A percentile compares a stretch with the other conserved stretches of the same genome.
These are phyloP conservation scores for Diplodia intermedia DNA, from an alignment of 2,329 filamentous ascomycete genomes.

Conservation along the genomic window DNA sequence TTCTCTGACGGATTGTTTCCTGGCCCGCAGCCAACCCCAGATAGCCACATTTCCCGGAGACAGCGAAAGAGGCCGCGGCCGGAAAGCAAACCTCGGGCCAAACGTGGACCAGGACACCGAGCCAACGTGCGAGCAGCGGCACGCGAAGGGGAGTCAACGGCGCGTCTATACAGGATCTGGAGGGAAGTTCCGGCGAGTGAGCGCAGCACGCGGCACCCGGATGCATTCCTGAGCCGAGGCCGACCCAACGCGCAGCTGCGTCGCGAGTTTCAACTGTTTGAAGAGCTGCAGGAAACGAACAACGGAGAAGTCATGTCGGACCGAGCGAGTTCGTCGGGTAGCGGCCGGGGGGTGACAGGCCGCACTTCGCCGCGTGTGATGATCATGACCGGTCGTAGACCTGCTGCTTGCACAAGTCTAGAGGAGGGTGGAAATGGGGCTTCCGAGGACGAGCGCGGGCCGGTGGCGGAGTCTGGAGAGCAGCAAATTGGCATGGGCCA, in stretches of 20 bases:
- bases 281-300: neutral
- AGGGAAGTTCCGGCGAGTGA: neutral
- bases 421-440: too few relatives aligned
- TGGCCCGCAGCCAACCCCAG: neutral
- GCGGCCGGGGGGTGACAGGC: neutral
- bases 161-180: neutral
- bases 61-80: neutral
- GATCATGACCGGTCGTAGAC: neutral
- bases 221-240: neutral
- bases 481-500: neutral
- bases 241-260: conserved; percentile 1
- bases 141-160: neutral
- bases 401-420: too few relatives aligned
- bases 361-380: neutral
- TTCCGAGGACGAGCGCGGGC: too few relatives aligned
- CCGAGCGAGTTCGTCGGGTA: neutral
- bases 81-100: too few relatives aligned
- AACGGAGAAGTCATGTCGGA: too few relatives aligned
- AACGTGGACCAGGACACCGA: too few relatives aligned
- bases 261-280: neutral
- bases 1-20: neutral
- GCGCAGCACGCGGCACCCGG: neutral
- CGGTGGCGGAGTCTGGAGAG: neutral
- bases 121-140: neutral
- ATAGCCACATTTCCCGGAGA: neutral